phyloP scores from a whole-genome alignment of 2,329 filamentous ascomycete species.

The Alternaria dauci region DNA sequence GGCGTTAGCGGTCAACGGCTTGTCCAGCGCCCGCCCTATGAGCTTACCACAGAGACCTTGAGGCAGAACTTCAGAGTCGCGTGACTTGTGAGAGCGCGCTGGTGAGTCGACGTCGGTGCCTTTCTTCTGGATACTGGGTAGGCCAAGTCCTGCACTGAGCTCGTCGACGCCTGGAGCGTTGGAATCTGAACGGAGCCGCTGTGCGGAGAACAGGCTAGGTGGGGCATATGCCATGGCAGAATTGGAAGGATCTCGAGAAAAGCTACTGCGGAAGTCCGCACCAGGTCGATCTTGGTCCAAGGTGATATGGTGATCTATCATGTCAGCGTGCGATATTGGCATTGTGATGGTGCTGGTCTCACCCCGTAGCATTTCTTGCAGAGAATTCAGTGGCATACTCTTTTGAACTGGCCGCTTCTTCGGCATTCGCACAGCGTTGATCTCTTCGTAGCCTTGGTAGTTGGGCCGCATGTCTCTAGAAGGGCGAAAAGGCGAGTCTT shows the following conservation, averaged over 20 bases:
- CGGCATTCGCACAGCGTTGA: neutral
- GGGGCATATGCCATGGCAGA: neutral
- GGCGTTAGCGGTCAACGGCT: constrained; percentile 31
- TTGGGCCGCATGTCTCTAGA: constrained; percentile 4
- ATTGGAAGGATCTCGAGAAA: neutral
- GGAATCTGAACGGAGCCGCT: constrained; percentile 8
- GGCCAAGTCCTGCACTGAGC: constrained; percentile 25
- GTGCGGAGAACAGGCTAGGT: neutral
- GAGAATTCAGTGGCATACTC: constrained; percentile 1
- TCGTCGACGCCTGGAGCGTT: constrained; percentile 24
- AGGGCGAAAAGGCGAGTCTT: constrained; percentile 14
- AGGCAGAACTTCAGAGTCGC: neutral
- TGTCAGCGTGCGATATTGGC: neutral
- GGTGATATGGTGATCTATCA: constrained; percentile 3
- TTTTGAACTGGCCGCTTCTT: neutral
- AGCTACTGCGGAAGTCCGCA: neutral
- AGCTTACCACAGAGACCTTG: constrained; percentile 29
- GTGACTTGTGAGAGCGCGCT: constrained; percentile 9
- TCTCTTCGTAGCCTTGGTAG: constrained; percentile 1
- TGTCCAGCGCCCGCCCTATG: constrained; percentile 29
- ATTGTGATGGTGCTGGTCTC: neutral
- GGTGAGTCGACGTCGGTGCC: neutral
- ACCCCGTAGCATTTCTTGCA: constrained; percentile 10
- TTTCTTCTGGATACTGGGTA: constrained; percentile 13
- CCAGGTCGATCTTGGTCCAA: neutral